Conservation (phyloP, 495 filamentous ascomycete species). For the Immersiella caudata region DNA sequence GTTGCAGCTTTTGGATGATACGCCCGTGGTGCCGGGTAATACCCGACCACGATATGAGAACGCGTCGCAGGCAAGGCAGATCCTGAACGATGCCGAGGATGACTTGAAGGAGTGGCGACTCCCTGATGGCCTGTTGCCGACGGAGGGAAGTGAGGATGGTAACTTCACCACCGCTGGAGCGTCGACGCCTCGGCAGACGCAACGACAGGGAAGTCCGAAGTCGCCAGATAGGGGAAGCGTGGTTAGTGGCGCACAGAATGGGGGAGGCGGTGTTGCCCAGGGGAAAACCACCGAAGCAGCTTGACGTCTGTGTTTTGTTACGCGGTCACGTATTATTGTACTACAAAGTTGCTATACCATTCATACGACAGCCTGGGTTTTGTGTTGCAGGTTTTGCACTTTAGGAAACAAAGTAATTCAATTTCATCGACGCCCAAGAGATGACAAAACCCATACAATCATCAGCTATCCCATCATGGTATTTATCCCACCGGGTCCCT, state of each 20-base stretch:
- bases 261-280: neutral
- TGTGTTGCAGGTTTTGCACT: neutral
- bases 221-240: slow-evolving; percentile 9
- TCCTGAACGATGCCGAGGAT: slow-evolving; percentile 92
- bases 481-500: neutral
- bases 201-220: neutral
- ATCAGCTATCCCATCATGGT: neutral
- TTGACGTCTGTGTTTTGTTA: neutral
- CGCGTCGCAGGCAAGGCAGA: slow-evolving; percentile 66
- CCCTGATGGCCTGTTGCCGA: slow-evolving; percentile 22
- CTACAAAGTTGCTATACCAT: neutral
- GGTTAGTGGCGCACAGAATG: neutral
- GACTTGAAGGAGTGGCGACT: slow-evolving; percentile 76
- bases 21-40: slow-evolving; percentile 86
- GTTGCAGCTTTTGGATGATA: slow-evolving; percentile 87
- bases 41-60: slow-evolving; percentile 65
- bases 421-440: neutral
- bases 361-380: neutral
- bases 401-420: neutral
- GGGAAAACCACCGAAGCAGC: neutral
- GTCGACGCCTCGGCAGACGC: neutral
- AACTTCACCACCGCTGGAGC: neutral
- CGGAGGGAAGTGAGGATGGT: neutral
- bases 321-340: neutral
- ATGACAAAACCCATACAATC: neutral